Percentiles rank a stretch among this genome's conserved stretches.
phyloP scores from a whole-genome alignment of 176 grass and related monocot species.

The Panicum miliaceum region DNA sequence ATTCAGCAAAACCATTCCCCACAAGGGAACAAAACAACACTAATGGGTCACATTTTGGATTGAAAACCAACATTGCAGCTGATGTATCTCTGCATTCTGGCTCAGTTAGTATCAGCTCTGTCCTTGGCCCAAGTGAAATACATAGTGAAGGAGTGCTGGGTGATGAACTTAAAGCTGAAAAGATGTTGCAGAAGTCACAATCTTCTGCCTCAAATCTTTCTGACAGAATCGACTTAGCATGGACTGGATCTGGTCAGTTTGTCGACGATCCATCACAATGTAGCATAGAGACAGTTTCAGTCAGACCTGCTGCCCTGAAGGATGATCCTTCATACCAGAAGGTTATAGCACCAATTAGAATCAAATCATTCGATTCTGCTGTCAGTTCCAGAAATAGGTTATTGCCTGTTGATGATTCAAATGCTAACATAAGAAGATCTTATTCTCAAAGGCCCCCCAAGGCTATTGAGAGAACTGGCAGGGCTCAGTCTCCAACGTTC shows the following conservation, averaged over 20 bases:
- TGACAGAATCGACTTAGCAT: slow-evolving; percentile 89
- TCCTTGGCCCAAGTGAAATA: slow-evolving; percentile 27
- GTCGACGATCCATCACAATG: slow-evolving; percentile 41
- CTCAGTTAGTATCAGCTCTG: slow-evolving; percentile 44
- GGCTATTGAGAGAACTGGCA: slow-evolving; percentile 55
- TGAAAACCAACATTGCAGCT: slow-evolving; percentile 46
- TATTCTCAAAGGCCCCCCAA: slow-evolving; percentile 82
- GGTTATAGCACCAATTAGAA: slow-evolving; percentile 61
- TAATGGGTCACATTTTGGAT: slow-evolving; percentile 46
- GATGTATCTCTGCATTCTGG: slow-evolving; percentile 51
- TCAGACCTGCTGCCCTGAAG: slow-evolving; percentile 39
- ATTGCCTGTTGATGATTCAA: slow-evolving; percentile 38
- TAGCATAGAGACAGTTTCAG: slow-evolving; percentile 50
- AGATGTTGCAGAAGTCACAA: slow-evolving; percentile 50
- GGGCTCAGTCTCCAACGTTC: slow-evolving; percentile 44
- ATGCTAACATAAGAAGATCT: slow-evolving; percentile 70
- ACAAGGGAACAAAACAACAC: slow-evolving; percentile 42
- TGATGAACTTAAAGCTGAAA: slow-evolving; percentile 45
- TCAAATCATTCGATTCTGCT: slow-evolving; percentile 86
- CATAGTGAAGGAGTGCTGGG: slow-evolving; percentile 27
- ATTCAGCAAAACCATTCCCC: slow-evolving; percentile 34
- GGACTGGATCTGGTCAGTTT: slow-evolving; percentile 69
- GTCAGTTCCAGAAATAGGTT: slow-evolving; percentile 47
- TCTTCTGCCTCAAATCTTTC: slow-evolving; percentile 77
- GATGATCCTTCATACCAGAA: slow-evolving; percentile 59